Conservation (phyloP, 768 basidiomycete genomes). For the Mycena maculata region DNA sequence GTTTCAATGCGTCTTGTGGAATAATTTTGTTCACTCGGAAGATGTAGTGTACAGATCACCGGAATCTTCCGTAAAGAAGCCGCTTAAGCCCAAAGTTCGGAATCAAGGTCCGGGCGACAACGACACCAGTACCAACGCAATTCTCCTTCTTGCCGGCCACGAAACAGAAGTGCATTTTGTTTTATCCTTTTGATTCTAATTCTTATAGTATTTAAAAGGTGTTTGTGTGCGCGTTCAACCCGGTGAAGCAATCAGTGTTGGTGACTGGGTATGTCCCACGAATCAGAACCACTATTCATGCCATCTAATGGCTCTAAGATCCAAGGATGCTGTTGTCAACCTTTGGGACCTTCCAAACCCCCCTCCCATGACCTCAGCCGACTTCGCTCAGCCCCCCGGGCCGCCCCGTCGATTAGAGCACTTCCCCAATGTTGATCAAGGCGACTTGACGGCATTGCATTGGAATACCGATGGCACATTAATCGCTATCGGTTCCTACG, state of each 20-base stretch:
- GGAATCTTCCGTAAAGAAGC: conserved; percentile 38
- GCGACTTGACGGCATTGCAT: conserved; percentile 80
- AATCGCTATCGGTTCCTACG: conserved; percentile 83
- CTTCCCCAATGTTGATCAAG: conserved; percentile 56
- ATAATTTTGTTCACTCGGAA: conserved; percentile 14
- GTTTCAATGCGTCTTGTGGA: conserved; percentile 45
- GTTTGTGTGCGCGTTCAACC: conserved; percentile 86
- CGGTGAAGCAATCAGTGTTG: conserved; percentile 65
- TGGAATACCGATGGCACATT: conserved; percentile 82
- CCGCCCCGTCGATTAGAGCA: conserved; percentile 62
- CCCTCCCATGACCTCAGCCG: conserved; percentile 41
- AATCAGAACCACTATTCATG: conserved; percentile 9
- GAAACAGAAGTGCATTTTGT: conserved; percentile 62
- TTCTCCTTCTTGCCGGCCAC: conserved; percentile 67
- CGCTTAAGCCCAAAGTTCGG: conserved; percentile 48
- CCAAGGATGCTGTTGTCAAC: conserved; percentile 80
- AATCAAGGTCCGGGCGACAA: conserved; percentile 57
- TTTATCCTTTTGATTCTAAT: conserved; percentile 5
- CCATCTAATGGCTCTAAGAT: conserved; percentile 53
- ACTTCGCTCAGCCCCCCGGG: conserved; percentile 46
- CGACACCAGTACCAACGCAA: conserved; percentile 52
- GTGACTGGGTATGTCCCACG: conserved; percentile 82
- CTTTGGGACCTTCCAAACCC: conserved; percentile 74
- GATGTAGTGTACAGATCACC: conserved; percentile 25
- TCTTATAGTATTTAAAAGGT: conserved; percentile 58